Conservation (phyloP, 495 filamentous ascomycete species). For the Trichoderma asperelloides region DNA sequence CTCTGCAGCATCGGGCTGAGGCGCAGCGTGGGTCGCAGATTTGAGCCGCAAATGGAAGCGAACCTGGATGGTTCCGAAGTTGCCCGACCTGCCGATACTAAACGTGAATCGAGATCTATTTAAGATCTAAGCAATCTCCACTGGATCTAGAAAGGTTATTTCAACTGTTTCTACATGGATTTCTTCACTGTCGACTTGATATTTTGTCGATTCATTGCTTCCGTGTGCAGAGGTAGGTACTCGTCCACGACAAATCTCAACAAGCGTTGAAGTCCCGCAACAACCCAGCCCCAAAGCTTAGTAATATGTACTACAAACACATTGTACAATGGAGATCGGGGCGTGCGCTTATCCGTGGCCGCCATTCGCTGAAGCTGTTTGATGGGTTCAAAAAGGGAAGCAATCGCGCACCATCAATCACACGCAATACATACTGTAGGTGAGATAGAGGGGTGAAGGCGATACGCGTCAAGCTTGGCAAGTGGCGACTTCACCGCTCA, state of each 20-base stretch:
- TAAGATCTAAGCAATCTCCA: neutral
- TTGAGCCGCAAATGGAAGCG: neutral
- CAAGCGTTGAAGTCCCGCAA: neutral
- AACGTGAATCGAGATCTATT: neutral
- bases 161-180: neutral
- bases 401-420: too few species aligned
- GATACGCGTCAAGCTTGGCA: too few species aligned
- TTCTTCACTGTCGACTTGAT: too few species aligned
- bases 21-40: neutral
- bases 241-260: too few species aligned
- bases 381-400: neutral
- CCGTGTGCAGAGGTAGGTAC: neutral
- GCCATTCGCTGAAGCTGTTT: neutral
- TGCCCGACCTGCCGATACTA: neutral
- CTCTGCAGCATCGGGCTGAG: neutral
- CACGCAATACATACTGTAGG: too few species aligned
- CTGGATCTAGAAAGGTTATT: neutral
- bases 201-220: neutral
- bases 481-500: too few species aligned
- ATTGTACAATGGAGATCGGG: neutral
- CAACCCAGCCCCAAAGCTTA: neutral
- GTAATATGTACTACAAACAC: neutral
- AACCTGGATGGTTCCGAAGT: constrained; percentile 6
- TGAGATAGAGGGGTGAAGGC: too few species aligned
- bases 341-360: neutral